Percentiles rank a stretch among this genome's conserved stretches.
Evolutionary conservation across 2,329 filamentous ascomycete genomes (phyloP).

Genomic region (Monosporascus sp.): DNA sequence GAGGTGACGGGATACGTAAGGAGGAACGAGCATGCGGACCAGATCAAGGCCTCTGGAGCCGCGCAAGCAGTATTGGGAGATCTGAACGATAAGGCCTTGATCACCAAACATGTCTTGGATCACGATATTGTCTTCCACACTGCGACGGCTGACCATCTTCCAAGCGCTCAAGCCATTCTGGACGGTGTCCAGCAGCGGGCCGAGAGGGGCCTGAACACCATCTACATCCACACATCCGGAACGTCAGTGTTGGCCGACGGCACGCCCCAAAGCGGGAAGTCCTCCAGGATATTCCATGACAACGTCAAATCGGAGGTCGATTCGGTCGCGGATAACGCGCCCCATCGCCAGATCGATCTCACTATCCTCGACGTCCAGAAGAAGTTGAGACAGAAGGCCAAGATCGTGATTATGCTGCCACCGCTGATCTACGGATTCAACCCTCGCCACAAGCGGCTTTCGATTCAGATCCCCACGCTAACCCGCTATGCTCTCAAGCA

Average conservation of each 20-base stretch:
- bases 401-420: conserved; percentile 42
- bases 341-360: conserved; percentile 41
- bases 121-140: conserved; percentile 43
- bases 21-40: conserved; percentile 30
- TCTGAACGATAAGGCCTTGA: conserved; percentile 34
- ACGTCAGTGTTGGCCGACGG: conserved; percentile 35
- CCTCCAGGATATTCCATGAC: conserved; percentile 38
- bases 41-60: conserved; percentile 31
- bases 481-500: conserved; percentile 43
- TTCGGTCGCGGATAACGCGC: conserved; percentile 33
- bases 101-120: conserved; percentile 29
- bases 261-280: conserved; percentile 26
- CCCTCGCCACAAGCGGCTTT: conserved; percentile 31
- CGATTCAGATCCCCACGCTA: conserved; percentile 43
- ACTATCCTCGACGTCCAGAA: conserved; percentile 33
- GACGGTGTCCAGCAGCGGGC: conserved; percentile 36
- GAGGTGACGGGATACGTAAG: conserved; percentile 37
- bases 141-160: conserved; percentile 43
- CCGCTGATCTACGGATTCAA: conserved; percentile 43
- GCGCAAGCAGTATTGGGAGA: conserved; percentile 32
- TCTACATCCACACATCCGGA: conserved; percentile 46
- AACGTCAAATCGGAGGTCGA: conserved; percentile 34
- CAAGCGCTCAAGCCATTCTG: conserved; percentile 39
- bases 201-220: conserved; percentile 30
- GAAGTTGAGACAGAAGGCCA: conserved; percentile 33